These are phyloP conservation scores for Xylariaceae sp. DNA, from an alignment of 2,329 filamentous ascomycete species.

Conservation along the genomic window DNA sequence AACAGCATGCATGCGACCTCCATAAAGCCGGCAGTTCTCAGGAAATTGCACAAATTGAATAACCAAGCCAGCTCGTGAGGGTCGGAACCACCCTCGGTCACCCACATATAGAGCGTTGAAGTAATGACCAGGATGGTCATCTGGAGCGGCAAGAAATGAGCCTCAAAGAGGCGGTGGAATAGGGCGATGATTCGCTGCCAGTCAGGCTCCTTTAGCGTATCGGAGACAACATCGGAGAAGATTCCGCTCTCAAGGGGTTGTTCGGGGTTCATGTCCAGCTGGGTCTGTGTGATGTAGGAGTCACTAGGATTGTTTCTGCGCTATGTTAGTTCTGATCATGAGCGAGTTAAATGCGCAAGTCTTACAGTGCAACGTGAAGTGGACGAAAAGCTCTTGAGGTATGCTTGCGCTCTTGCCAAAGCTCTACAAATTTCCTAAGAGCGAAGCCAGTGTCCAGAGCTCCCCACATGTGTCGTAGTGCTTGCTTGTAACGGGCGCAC, in stretches of 20 bases:
- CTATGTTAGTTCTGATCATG: constrained; percentile 22
- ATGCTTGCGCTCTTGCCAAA: constrained; percentile 60
- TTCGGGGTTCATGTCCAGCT: constrained; percentile 45
- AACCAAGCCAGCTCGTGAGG: constrained; percentile 60
- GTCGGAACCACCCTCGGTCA: constrained; percentile 54
- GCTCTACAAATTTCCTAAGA: constrained; percentile 58
- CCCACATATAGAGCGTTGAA: constrained; percentile 61
- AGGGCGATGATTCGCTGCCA: constrained; percentile 61
- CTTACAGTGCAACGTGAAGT: constrained; percentile 53
- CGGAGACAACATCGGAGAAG: constrained; percentile 58
- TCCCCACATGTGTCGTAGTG: constrained; percentile 76
- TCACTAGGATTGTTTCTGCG: constrained; percentile 47
- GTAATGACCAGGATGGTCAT: constrained; percentile 66
- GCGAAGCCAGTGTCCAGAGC: constrained; percentile 70
- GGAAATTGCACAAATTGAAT: constrained; percentile 60
- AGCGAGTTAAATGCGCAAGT: constrained; percentile 4
- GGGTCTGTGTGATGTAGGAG: constrained; percentile 51
- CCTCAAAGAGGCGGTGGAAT: constrained; percentile 71
- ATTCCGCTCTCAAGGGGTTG: constrained; percentile 51
- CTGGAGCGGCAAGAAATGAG: constrained; percentile 72
- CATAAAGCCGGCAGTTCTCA: constrained; percentile 65
- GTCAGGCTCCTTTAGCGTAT: constrained; percentile 53
- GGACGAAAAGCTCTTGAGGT: constrained; percentile 59
- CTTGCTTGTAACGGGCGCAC: constrained; percentile 70
- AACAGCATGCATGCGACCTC: constrained; percentile 65